Conservation (phyloP, 2,329 filamentous ascomycete species). For the Cryoendolithus antarcticus region DNA sequence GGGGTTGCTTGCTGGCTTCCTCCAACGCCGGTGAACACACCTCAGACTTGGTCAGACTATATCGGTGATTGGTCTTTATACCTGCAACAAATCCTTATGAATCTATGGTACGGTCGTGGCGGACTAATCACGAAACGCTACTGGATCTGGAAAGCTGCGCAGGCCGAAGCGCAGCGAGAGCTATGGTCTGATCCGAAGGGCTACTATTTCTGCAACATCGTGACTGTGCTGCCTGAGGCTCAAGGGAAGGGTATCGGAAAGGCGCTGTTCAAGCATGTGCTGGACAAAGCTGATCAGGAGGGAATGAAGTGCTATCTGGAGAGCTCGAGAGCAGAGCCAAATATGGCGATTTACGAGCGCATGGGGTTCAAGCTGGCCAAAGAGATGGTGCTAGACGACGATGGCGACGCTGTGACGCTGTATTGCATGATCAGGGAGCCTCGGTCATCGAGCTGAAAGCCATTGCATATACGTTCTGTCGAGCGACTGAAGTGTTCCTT, state of each 20-base stretch:
- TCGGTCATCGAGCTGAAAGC: too few relatives aligned
- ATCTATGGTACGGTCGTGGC: conserved; percentile 55
- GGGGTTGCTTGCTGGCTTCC: conserved; percentile 63
- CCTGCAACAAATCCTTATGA: conserved; percentile 53
- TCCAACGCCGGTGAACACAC: conserved; percentile 30
- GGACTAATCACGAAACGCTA: conserved; percentile 57
- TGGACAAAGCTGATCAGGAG: conserved; percentile 50
- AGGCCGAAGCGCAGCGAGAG: conserved; percentile 47
- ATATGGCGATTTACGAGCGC: conserved; percentile 56
- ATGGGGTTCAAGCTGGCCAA: conserved; percentile 55
- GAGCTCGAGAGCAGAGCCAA: conserved; percentile 55
- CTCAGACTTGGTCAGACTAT: conserved; percentile 50
- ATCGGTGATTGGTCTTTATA: conserved; percentile 49
- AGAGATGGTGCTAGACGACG: conserved; percentile 56
- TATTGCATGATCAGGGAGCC: conserved; percentile 36
- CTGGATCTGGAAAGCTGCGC: conserved; percentile 59
- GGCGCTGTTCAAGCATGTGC: conserved; percentile 51
- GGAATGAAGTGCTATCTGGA: conserved; percentile 57
- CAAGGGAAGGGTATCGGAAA: conserved; percentile 57
- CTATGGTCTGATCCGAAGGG: conserved; percentile 55
- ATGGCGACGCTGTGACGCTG: conserved; percentile 37
- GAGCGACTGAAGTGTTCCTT: too few relatives aligned
- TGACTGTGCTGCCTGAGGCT: conserved; percentile 54
- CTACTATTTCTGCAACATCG: conserved; percentile 68
- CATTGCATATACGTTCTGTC: too few relatives aligned